Evolutionary conservation across 1,284 basidiomycete genomes (phyloP).

Genomic region (Grifola frondosa): DNA sequence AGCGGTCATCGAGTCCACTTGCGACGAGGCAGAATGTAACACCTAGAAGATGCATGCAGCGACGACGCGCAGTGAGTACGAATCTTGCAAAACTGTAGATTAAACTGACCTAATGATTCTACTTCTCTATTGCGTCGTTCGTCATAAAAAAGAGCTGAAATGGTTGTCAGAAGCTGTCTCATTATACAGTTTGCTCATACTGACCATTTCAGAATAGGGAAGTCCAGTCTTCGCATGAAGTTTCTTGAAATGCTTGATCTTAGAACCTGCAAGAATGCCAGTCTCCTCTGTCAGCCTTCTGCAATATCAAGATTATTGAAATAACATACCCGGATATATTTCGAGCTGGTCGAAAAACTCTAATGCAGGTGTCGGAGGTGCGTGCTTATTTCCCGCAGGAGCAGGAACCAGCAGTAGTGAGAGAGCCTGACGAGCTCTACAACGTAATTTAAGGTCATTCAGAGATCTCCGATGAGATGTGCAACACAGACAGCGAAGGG

Average conservation of each 20-base stretch:
- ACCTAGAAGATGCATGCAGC: slow-evolving; percentile 40
- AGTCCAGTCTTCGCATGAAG: slow-evolving; percentile 79
- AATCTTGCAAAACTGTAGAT: slow-evolving; percentile 6
- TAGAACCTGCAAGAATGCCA: slow-evolving; percentile 54
- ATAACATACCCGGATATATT: slow-evolving; percentile 72
- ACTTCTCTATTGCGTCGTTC: slow-evolving; percentile 78
- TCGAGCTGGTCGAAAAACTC: slow-evolving; percentile 79
- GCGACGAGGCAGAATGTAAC: slow-evolving; percentile 68
- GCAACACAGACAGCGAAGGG: slow-evolving; percentile 59
- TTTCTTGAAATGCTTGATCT: slow-evolving; percentile 77
- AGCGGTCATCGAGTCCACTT: slow-evolving; percentile 49
- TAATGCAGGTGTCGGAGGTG: slow-evolving; percentile 50
- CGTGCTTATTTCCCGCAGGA: slow-evolving; percentile 36
- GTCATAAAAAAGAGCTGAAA: slow-evolving; percentile 88
- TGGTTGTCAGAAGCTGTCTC: too few species aligned
- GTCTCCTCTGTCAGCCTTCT: background rate
- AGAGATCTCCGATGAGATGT: background rate
- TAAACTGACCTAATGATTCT: slow-evolving; percentile 57
- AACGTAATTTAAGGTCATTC: background rate
- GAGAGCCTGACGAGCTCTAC: slow-evolving; percentile 76
- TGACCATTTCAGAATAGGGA: slow-evolving; percentile 82
- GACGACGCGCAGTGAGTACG: background rate
- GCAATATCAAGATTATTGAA: too few species aligned
- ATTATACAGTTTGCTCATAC: too few species aligned
- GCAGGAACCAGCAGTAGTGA: slow-evolving; percentile 65